Base-by-base conservation (phyloP, 345 rosid genomes). In the Camelina laxa region DNA sequence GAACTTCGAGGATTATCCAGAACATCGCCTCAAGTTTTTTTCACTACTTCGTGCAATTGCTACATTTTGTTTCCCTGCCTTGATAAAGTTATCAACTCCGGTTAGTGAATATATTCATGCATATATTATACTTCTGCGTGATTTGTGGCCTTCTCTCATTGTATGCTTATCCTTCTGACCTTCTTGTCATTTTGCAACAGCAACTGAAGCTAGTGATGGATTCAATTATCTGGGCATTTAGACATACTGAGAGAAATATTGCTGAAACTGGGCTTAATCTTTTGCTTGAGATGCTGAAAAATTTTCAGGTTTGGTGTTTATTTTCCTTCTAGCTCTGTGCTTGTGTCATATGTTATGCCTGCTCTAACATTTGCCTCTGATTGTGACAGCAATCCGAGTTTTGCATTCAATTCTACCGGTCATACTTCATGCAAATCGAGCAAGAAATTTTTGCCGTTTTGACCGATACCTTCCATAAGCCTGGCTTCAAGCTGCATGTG, bases 171-270 rank as follows among this genome's bases (percentile, higher is more conserved):
- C 64, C 54, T 53, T 65, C 19, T 65, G 65, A 53, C 64, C 60
- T 44, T 54, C 44, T 9, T 47, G 39, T 60, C 69, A 14, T 55
- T n/a, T 38, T 76, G 65, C 70, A 44, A 38, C 90, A 90, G 98
- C 99, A 96, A 91, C 78, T 96, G 39, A 96, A 91, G 88, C 91
- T 96, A 62, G 98, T 96, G 41, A 92, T 92, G 97, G 99, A 96
- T 80, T 91, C 98, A 44, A 96, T 96, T 60, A 96, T 96, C 73
- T 92, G 98, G 99, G 99, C 99, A 71, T 96, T 96, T 80, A 92
- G 99, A 80, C 99, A 96, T 85, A 96, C 98, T 9, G 99, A 96
- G 76, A 84, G 99, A 82, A 96, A 96, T 70, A 96, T 96, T 24
- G 99, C 99, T 30, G 98, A 96, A 84, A 92, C 99, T 45, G 99